Conservation (phyloP, 2,329 filamentous ascomycete species). For the Cercospora zeae-maydis region DNA sequence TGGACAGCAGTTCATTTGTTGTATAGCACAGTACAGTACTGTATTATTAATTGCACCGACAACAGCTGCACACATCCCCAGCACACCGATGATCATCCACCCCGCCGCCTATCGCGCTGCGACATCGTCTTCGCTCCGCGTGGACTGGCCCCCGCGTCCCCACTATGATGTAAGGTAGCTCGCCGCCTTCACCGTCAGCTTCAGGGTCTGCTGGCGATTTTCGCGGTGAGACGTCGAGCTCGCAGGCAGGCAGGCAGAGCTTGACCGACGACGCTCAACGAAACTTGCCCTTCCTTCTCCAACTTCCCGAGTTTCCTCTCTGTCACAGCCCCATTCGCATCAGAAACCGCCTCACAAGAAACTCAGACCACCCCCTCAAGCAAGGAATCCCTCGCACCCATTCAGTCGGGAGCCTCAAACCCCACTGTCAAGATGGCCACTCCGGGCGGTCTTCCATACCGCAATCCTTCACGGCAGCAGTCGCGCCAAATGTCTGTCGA, state of each 20-base stretch:
- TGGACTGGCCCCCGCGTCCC: slow-evolving; percentile 7
- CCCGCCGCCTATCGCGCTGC: neutral
- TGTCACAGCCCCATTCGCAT: neutral
- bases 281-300: neutral
- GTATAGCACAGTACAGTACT: no score
- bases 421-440: slow-evolving; percentile 9
- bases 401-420: neutral
- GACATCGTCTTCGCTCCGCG: neutral
- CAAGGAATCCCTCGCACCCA: neutral
- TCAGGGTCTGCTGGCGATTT: slow-evolving; percentile 10
- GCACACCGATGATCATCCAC: neutral
- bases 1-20: no score
- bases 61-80: no score
- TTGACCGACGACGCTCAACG: slow-evolving; percentile 5
- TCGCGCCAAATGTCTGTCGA: slow-evolving; percentile 49
- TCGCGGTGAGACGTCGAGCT: slow-evolving; percentile 6
- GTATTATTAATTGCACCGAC: no score
- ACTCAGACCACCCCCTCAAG: neutral
- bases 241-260: neutral
- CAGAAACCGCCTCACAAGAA: neutral
- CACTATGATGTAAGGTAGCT: slow-evolving; percentile 20
- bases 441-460: slow-evolving; percentile 31
- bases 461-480: slow-evolving; percentile 37
- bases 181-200: neutral
- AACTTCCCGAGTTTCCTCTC: neutral